Base-by-base conservation (phyloP, 2,329 filamentous ascomycete genomes). In the Sporothrix variecibatus region DNA sequence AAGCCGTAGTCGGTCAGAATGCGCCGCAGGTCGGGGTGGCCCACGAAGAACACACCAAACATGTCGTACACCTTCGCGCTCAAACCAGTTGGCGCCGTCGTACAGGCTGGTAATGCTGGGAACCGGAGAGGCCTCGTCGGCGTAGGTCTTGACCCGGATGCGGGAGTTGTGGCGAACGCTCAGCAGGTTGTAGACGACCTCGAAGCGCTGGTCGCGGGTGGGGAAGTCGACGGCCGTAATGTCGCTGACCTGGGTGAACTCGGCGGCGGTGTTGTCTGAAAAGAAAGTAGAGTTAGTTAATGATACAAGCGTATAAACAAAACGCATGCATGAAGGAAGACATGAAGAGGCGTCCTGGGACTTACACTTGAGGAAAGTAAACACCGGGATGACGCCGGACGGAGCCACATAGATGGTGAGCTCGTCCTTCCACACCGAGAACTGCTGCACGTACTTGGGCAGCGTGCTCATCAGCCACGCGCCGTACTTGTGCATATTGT, bases 1-100 rank as follows among this genome's bases (percentile, higher is more conserved):
- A 99, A 99, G 72, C 96, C 96, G 83, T 99, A 99, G 83, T 99
- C 96, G 78, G 96, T 99, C 95, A 99, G 97, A 86, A 99, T 98
- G 79, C 96, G 91, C 83, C 96, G 91, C 79, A 99, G 87, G 85
- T 99, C 97, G 53, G 96, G 96, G 86, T 99, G 96, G 76, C 92
- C 94, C 72, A 92, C 88, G 85, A 99, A 99, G 88, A 98, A 98
- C 78, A 99, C 94, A 77, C 96, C 96, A 81, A 97, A 99, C 80
- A 99, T 84, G 84, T 99, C 96, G 85, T 98, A 98, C 31, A 97
- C 94, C 85, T 99, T 99, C 96, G 78, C 96, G 90, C 87, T 99
- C 96, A 82, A 97, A 98, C 96, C 96, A 99, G 85, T 98, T 96
- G 80, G 96, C 97, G 75, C 96, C 96, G 81, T 98, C 95, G 82